These are phyloP conservation scores for Esteya vermicola DNA, from an alignment of 2,329 filamentous ascomycete species.

Conservation along the genomic window DNA sequence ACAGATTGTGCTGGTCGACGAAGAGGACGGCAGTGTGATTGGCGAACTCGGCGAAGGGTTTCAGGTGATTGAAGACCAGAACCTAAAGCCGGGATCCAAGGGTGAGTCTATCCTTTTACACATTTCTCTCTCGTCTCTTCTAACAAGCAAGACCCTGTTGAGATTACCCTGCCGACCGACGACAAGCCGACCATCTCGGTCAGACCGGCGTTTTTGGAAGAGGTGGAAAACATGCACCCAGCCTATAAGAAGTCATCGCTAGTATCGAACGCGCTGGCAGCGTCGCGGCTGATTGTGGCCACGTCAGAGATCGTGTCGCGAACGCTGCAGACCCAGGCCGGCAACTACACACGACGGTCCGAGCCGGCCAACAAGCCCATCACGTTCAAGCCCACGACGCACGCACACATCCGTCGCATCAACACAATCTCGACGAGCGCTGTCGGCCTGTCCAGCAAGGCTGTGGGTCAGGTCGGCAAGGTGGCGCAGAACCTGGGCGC, in stretches of 20 bases:
- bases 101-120: slow-evolving; percentile 37
- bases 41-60: slow-evolving; percentile 42
- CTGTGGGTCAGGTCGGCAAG: slow-evolving; percentile 68
- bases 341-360: slow-evolving; percentile 66
- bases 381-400: slow-evolving; percentile 75
- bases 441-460: slow-evolving; percentile 68
- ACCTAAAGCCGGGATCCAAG: slow-evolving; percentile 77
- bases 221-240: slow-evolving; percentile 69
- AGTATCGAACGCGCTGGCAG: slow-evolving; percentile 74
- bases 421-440: slow-evolving; percentile 73
- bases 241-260: slow-evolving; percentile 81
- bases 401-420: slow-evolving; percentile 74
- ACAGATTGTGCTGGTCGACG: slow-evolving; percentile 83
- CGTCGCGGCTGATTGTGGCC: slow-evolving; percentile 84
- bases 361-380: slow-evolving; percentile 68
- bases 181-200: slow-evolving; percentile 51
- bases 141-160: slow-evolving; percentile 54
- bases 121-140: background rate
- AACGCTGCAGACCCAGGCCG: slow-evolving; percentile 61
- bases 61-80: slow-evolving; percentile 49
- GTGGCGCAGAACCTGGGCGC: slow-evolving; percentile 87
- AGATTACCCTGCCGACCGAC: slow-evolving; percentile 59
- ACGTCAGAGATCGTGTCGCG: slow-evolving; percentile 69
- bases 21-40: slow-evolving; percentile 90
- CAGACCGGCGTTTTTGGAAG: slow-evolving; percentile 52